A percentile compares a stretch with the other conserved stretches of the same genome.
Conservation (phyloP, 2,329 filamentous ascomycete genomes). For the Phialophora tarda region DNA sequence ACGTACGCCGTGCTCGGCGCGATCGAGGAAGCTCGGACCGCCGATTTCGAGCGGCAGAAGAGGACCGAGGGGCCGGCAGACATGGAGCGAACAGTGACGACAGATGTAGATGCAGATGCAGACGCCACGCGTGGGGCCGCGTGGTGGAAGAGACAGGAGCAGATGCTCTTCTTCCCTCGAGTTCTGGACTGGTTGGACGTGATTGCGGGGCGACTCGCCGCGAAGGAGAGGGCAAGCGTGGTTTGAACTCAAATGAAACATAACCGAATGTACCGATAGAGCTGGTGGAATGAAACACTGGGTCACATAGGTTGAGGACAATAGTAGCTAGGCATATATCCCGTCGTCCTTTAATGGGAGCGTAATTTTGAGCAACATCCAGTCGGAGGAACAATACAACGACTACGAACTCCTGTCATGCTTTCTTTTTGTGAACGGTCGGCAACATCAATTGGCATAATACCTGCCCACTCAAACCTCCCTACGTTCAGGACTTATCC, state of each 20-base stretch:
- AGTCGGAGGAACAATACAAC: neutral
- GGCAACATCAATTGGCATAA: neutral
- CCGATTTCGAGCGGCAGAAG: slow-evolving; percentile 18
- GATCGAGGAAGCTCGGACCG: slow-evolving; percentile 30
- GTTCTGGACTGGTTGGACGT: slow-evolving; percentile 31
- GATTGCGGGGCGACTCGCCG: slow-evolving; percentile 20
- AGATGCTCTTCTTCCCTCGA: slow-evolving; percentile 33
- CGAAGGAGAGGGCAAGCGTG: slow-evolving; percentile 1
- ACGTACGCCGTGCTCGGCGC: slow-evolving; percentile 41
- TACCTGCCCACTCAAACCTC: neutral
- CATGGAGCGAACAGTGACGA: neutral
- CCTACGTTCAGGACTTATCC: neutral
- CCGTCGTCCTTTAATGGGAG: neutral
- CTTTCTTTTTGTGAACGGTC: neutral
- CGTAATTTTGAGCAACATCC: neutral
- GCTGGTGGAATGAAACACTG: neutral
- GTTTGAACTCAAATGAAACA: neutral
- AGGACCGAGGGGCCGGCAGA: neutral
- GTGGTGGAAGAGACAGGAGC: slow-evolving; percentile 35
- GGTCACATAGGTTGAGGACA: neutral
- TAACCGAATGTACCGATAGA: neutral
- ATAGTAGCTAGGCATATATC: neutral
- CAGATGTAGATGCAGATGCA: neutral
- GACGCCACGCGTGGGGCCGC: slow-evolving; percentile 18
- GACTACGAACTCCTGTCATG: neutral